A percentile compares a stretch with the other conserved stretches of the same genome.
These are phyloP conservation scores for Penicillium griseofulvum DNA, from an alignment of 2,329 filamentous ascomycete species.

Conservation along the genomic window DNA sequence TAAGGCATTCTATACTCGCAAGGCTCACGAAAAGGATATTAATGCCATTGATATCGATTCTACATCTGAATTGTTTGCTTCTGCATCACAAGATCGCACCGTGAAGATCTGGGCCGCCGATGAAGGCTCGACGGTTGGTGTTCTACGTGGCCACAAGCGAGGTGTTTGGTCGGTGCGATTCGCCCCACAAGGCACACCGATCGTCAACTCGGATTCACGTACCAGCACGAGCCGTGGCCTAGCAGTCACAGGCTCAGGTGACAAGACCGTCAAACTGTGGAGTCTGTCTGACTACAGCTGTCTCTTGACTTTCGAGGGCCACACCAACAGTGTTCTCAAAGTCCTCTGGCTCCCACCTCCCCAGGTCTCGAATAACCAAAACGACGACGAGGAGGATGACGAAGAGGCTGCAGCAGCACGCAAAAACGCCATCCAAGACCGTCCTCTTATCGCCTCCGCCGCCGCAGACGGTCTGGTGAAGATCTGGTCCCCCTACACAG, in stretches of 20 bases:
- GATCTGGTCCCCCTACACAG: constrained; percentile 85
- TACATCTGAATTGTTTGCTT: constrained; percentile 78
- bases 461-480: constrained; percentile 95
- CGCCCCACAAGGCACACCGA: constrained; percentile 73
- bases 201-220: constrained; percentile 69
- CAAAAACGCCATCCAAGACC: constrained; percentile 33
- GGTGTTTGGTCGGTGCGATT: constrained; percentile 97
- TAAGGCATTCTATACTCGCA: constrained; percentile 76
- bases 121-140: constrained; percentile 85
- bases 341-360: constrained; percentile 75
- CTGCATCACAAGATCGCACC: constrained; percentile 92
- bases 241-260: constrained; percentile 85
- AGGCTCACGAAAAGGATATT: constrained; percentile 98
- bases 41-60: constrained; percentile 85
- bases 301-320: constrained; percentile 89
- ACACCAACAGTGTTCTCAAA: constrained; percentile 93
- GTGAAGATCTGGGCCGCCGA: constrained; percentile 95
- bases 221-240: constrained; percentile 74
- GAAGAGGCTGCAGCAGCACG: constrained; percentile 29
- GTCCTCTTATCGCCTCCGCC: constrained; percentile 67
- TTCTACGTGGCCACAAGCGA: constrained; percentile 86
- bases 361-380: constrained; percentile 32
- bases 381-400: constrained; percentile 34
- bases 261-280: constrained; percentile 96
- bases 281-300: constrained; percentile 89